Conservation (phyloP, 257 asterid species). For the Salvia hispanica region DNA sequence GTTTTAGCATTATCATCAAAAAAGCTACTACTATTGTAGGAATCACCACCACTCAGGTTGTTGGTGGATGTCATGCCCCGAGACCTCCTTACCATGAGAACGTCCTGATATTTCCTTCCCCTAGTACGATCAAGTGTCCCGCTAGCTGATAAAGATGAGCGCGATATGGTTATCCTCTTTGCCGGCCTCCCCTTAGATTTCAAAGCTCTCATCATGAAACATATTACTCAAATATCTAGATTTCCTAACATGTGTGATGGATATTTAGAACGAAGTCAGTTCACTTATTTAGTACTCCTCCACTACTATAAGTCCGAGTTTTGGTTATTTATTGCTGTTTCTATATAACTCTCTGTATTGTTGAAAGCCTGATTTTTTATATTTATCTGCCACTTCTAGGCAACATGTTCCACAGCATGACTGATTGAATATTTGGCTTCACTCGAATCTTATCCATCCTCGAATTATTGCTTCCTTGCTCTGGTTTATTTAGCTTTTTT, state of each 20-base stretch:
- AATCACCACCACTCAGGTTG: conserved; percentile 46
- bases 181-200: not conserved
- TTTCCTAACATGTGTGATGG: conserved; percentile 14
- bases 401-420: conserved; percentile 26
- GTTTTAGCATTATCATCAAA: conserved; percentile 29
- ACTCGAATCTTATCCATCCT: conserved; percentile 28
- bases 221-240: not conserved
- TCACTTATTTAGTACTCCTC: not conserved
- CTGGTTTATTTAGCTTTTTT: conserved; percentile 7
- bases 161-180: not conserved
- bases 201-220: not conserved
- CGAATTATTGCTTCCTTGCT: not conserved
- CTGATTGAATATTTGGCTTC: conserved; percentile 26
- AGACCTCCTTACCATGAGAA: conserved; percentile 45
- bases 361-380: conserved; percentile 4
- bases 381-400: conserved; percentile 7
- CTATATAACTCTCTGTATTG: not conserved
- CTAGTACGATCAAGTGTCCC: not conserved
- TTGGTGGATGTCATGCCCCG: conserved; percentile 50
- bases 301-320: not conserved
- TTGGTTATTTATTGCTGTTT: not conserved
- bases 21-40: not conserved
- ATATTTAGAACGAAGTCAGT: conserved; percentile 1
- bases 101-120: conserved; percentile 30
- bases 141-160: not conserved